Conservation (phyloP, 108 stramenopile genomes). For the Aurantiochytrium sp. region DNA sequence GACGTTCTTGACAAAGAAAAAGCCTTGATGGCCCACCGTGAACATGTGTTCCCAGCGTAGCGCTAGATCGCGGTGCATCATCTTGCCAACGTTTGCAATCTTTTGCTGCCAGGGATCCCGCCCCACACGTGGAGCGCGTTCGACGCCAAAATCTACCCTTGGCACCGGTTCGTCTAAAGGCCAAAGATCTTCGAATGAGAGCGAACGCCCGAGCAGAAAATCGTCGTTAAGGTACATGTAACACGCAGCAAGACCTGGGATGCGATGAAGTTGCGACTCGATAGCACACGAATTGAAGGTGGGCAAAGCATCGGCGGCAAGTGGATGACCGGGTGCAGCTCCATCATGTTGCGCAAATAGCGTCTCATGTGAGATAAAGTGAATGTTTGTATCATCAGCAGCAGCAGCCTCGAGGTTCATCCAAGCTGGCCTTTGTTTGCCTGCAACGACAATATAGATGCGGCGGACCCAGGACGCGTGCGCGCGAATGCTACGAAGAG, state of each 20-base stretch:
- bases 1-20: neutral
- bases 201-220: neutral
- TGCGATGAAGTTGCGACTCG: neutral
- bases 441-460: neutral
- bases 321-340: neutral
- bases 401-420: neutral
- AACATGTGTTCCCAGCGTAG: neutral
- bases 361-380: neutral
- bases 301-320: neutral
- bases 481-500: neutral
- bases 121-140: neutral
- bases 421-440: neutral
- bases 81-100: neutral
- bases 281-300: slow-evolving; percentile 4
- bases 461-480: neutral
- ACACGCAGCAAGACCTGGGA: neutral
- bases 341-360: neutral
- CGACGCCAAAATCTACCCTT: neutral
- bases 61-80: neutral
- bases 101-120: neutral
- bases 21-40: neutral
- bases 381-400: neutral
- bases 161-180: neutral
- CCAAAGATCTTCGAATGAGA: neutral
- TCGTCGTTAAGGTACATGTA: neutral